phyloP scores from a whole-genome alignment of 2,329 filamentous ascomycete species.

The Beauveria australis region DNA sequence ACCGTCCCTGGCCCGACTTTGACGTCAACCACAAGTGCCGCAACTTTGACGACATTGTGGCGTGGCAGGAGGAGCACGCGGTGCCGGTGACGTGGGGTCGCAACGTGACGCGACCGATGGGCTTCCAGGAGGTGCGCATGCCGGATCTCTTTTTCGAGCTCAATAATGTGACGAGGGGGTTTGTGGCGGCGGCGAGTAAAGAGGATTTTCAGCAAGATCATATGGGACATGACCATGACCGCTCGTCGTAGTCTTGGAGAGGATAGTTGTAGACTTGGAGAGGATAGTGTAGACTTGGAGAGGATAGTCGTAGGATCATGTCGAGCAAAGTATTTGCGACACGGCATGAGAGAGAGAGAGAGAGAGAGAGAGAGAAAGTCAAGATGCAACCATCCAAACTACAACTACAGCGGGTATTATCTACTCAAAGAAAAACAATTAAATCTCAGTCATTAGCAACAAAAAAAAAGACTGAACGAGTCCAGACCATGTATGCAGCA shows the following conservation, averaged over 20 bases:
- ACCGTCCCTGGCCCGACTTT: conserved; percentile 14
- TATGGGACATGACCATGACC: not conserved
- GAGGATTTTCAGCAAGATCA: not conserved
- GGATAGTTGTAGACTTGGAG: too few relatives aligned
- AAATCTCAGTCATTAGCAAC: not conserved
- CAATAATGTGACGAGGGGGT: not conserved
- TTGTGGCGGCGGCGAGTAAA: not conserved
- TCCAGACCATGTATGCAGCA: not conserved
- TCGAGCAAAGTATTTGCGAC: too few relatives aligned
- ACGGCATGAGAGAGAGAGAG: not conserved
- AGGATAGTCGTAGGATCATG: too few relatives aligned
- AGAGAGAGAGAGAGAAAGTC: too few relatives aligned
- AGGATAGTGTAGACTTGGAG: too few relatives aligned
- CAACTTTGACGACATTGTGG: conserved; percentile 13
- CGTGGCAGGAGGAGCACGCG: conserved; percentile 14
- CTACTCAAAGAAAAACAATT: not conserved
- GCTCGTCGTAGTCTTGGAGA: not conserved
- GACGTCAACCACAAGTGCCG: conserved; percentile 15
- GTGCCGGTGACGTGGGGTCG: not conserved
- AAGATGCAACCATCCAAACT: too few relatives aligned
- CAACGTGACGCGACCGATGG: conserved; percentile 3
- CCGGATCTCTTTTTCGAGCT: conserved; percentile 3
- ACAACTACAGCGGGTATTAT: conserved; percentile 7
- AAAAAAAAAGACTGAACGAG: not conserved
- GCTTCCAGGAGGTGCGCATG: conserved; percentile 1